Evolutionary conservation across 345 rosid genomes (phyloP).

Genomic region (Passiflora organensis): DNA sequence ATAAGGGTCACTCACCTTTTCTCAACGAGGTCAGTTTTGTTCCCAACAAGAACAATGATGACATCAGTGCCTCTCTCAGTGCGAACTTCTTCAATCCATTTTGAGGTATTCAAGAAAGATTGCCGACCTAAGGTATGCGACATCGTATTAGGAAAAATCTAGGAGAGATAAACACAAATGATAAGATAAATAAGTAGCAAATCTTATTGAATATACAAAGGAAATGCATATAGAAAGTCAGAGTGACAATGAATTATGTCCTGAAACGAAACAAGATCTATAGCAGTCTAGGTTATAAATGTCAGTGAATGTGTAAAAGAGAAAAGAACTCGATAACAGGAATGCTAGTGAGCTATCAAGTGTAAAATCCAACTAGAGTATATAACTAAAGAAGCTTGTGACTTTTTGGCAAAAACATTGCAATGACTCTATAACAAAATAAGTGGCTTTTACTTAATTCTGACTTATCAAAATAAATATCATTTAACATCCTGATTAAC

Average conservation of each 20-base stretch:
- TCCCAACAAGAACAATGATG: constrained; percentile 22
- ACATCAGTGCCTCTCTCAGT: constrained; percentile 20
- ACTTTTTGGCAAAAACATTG: background rate
- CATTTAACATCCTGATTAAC: background rate
- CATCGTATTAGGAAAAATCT: background rate
- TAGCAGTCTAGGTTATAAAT: background rate
- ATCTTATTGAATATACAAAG: too few relatives aligned
- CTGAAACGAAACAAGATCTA: too few relatives aligned
- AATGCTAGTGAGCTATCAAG: too few relatives aligned
- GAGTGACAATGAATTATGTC: too few relatives aligned
- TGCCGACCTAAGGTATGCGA: constrained; percentile 13
- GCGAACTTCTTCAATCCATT: constrained; percentile 25
- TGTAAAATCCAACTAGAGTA: background rate
- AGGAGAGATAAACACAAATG: background rate
- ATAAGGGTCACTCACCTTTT: constrained; percentile 11
- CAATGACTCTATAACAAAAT: background rate
- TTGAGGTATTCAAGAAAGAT: constrained; percentile 18
- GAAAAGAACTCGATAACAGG: background rate
- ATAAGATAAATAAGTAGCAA: background rate
- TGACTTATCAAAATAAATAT: too few relatives aligned
- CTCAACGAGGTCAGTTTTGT: constrained; percentile 21
- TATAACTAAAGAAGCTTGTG: background rate
- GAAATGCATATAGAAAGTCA: too few relatives aligned
- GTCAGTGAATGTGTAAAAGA: background rate
- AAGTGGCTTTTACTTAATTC: background rate